Percentiles rank a stretch among this genome's conserved stretches.
These are phyloP conservation scores for Ormosia semicastrata DNA, from an alignment of 306 rosid species.

Conservation along the genomic window DNA sequence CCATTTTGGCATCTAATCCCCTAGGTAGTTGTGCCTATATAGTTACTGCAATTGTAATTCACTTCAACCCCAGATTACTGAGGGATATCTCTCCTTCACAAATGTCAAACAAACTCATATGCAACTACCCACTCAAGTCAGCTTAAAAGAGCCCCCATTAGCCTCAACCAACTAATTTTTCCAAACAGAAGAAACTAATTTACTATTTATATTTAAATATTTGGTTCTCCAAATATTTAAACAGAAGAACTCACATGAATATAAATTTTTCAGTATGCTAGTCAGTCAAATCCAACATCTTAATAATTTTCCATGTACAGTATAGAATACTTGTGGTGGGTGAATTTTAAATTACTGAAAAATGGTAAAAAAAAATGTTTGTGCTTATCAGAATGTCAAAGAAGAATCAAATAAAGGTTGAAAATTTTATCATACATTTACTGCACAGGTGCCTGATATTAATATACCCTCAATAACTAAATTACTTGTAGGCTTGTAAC, in stretches of 20 bases:
- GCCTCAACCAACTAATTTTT: background rate
- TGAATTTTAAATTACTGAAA: background rate
- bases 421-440: background rate
- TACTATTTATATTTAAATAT: background rate
- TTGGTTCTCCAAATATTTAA: background rate
- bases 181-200: background rate
- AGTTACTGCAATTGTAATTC: background rate
- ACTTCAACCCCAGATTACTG: background rate
- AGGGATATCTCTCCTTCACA: background rate
- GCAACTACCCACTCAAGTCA: background rate
- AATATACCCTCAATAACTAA: background rate
- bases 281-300: background rate
- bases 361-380: background rate
- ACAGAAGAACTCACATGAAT: background rate
- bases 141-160: background rate
- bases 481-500: background rate
- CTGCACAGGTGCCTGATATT: background rate
- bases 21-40: background rate
- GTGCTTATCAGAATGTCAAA: background rate
- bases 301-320: background rate
- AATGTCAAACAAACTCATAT: background rate
- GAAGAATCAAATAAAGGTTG: background rate
- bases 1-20: background rate
- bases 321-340: background rate
- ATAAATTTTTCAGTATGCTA: background rate